Conservation (phyloP, 2,329 filamentous ascomycete genomes). For the Niveomyces coronatus region DNA sequence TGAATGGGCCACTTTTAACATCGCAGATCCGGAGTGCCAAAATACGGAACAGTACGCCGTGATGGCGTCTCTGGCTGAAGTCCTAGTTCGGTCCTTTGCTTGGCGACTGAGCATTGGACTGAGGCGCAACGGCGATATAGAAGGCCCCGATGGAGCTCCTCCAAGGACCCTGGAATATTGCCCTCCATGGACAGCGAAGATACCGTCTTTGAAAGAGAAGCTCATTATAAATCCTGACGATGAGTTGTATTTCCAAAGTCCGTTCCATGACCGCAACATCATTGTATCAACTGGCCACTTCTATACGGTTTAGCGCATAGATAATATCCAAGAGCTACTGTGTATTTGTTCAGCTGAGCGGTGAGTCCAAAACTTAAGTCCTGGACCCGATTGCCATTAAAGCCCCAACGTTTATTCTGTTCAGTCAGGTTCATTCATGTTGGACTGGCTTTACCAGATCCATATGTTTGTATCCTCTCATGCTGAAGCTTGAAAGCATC, state of each 20-base stretch:
- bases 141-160: constrained; percentile 1
- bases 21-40: constrained; percentile 13
- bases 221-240: constrained; percentile 5
- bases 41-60: constrained; percentile 17
- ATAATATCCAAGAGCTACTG: too few species aligned
- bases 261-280: constrained; percentile 11
- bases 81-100: constrained; percentile 15
- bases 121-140: constrained; percentile 8
- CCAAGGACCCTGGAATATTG: constrained; percentile 5
- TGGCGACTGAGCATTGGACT: constrained; percentile 16
- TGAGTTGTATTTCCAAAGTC: constrained; percentile 8
- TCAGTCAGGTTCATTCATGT: too few species aligned
- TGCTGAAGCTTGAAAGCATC: too few species aligned
- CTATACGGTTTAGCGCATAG: constrained; percentile 9
- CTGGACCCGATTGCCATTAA: too few species aligned
- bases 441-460: too few species aligned
- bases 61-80: constrained; percentile 16
- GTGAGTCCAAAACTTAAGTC: too few species aligned
- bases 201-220: constrained; percentile 4
- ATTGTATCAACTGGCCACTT: constrained; percentile 10
- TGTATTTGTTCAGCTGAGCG: too few species aligned
- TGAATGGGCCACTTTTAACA: constrained; percentile 12
- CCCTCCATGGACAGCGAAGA: constrained; percentile 8
- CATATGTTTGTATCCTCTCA: too few species aligned
- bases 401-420: too few species aligned